Base-by-base conservation (phyloP, 129 eudicot genomes). In the Kitagawia praeruptora region DNA sequence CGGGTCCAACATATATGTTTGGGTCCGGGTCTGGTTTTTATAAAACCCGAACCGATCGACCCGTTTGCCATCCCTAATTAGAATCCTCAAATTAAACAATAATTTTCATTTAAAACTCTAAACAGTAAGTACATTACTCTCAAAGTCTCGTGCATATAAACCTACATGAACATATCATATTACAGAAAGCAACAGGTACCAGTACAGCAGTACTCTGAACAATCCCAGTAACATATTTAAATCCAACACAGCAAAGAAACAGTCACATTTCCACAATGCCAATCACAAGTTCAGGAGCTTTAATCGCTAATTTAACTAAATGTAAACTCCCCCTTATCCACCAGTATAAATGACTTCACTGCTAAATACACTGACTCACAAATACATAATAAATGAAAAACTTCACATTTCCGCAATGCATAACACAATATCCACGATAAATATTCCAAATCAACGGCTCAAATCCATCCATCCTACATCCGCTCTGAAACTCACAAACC, bases 11-110 rank as follows among this genome's bases (percentile, higher is more conserved):
- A 31, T 31, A 31, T 31, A 31, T 31, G 1, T 0, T 31, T 31
- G 34, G 34, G 34, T 31, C 1, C 34, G n/a, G n/a, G n/a, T n/a
- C n/a, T n/a, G n/a, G n/a, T n/a, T n/a, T n/a, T n/a, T n/a, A n/a
- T n/a, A n/a, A 31, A 31, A 31, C 34, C 34, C 34, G 34, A 31
- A 31, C 34, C 34, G 34, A 31, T 1, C 34, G 34, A 31, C 34
- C 34, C 34, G 1, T 31, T 31, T 31, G 34, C 34, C 34, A 1
- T 31, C 34, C 34, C 1, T 31, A 31, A 1, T 31, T 45, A 75
- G 79, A 44, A 76, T 45, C 53, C 80, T 66, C 34, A 45, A 77
- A 81, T 45, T 44, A 74, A 45, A 70, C 16, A 18, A 71, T n/a
- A 16, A 12, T 25, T 58, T 13, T 63, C 53, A 9, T 48, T 78